These are phyloP conservation scores for Clarireedia monteithiana DNA, from an alignment of 2,329 filamentous ascomycete genomes.

Conservation along the genomic window DNA sequence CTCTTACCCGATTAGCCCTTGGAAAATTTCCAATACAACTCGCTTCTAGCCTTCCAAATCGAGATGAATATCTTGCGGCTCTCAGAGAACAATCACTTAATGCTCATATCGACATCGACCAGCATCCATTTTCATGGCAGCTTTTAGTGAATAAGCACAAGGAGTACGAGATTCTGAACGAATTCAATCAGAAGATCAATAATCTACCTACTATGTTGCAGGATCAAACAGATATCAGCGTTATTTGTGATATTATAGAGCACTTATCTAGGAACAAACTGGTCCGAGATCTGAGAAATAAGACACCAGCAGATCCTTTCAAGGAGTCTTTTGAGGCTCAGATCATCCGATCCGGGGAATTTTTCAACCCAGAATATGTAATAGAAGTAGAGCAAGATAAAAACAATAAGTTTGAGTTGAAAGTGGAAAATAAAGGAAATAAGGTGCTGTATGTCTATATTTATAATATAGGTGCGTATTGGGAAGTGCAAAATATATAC, in stretches of 20 bases:
- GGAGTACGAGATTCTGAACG: background rate
- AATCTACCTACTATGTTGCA: background rate
- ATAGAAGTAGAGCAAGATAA: background rate
- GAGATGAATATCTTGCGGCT: background rate
- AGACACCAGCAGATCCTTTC: background rate
- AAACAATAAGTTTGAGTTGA: background rate
- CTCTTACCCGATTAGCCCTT: background rate
- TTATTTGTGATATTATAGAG: background rate
- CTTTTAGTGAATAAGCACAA: background rate
- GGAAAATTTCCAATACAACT: background rate
- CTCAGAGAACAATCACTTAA: background rate
- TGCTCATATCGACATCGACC: background rate
- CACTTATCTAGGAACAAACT: background rate
- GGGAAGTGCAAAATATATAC: background rate
- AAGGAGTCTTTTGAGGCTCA: background rate
- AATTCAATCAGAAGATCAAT: background rate
- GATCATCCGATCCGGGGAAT: background rate
- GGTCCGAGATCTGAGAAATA: background rate
- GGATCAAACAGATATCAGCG: background rate
- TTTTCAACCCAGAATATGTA: background rate
- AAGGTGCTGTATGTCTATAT: background rate
- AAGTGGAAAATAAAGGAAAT: background rate
- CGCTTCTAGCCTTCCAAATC: background rate
- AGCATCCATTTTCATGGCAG: background rate
- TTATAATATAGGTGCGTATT: background rate